Evolutionary conservation across 805 yeast species (phyloP), one percentile per base, ranked within the genome.

Genomic region (Ogataea dorogensis): DNA sequence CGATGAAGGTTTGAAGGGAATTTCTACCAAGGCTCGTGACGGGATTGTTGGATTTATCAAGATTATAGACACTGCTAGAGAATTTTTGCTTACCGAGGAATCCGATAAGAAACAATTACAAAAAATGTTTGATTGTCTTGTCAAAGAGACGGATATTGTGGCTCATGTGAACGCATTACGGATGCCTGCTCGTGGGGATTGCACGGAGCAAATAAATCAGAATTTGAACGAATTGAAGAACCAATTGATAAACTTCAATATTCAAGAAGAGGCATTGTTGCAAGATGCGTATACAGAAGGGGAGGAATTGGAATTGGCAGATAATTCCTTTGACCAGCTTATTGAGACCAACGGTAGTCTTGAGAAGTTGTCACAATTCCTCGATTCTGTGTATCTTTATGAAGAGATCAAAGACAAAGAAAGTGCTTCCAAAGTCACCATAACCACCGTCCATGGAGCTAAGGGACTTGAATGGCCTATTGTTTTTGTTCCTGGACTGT

Each of bases 401-500:
- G 63, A 56, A 28, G 50, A 53, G 24, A 27, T 50, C 10, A 36
- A 42, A 16, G 40, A 32, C 32, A 7, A 35, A 23, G 33, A 38
- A 12, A 27, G 24, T 1, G 27, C 21, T 1, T 50, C 59, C 3
- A 53, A 49, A 28, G 59, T 61, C 6, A 47, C 56, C 1, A 53
- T 91, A 0, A 82, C 95, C 0, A 93, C 98, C 0, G 82, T 91
- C 9, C 98, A 91, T 56, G 86, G 88, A 0, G 79, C 97, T 1
- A 91, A 91, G 56, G 98, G 98, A 1, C 66, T 89, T 2, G 98
- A 91, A 56, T 91, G 98, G 97, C 91, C 95, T 0, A 76, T 86
- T 10, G 97, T 91, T 0, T 86, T 86, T 53, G 73, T 86, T 9
- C 87, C 94, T 0, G 82, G 86, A 0, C 61, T 85, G 12, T 67